Base-by-base conservation (phyloP, 1,284 basidiomycete genomes). In the Schizophyllum amplum region DNA sequence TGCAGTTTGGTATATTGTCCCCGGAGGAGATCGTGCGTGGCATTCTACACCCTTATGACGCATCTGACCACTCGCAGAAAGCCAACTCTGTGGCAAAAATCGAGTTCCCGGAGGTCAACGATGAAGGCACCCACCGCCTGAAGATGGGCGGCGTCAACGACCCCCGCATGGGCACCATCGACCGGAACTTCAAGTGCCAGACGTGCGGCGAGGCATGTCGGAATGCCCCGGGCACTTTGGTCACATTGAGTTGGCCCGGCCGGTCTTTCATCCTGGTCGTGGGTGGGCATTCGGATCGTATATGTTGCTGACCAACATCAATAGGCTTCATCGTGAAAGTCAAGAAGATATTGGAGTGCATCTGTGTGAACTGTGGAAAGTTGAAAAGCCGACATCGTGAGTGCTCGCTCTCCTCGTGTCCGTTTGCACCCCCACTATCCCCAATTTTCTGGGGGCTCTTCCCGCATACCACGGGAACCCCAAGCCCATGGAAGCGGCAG, bases 141-240 rank as follows among this genome's bases (percentile, higher is more conserved):
- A 96, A 94, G 77, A 80, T 85, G n/a, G n/a, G n/a, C 58, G 94
- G 92, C 59, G 97, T 97, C 61, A 80, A 99, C 65, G 97, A 97
- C n/a, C 94, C 95, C 55, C 86, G 94, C 59, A 93, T 99, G 87
- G 97, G 97, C 52, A 99, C 92, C 52, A 98, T 98, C 71, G 96
- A 99, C 78, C 84, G 97, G 63, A 98, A 98, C 74, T 98, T 97
- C 79, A 99, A 99, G 79, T 99, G 97, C 71, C 94, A 98, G 77
- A 99, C 97, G 24, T 99, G 97, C 74, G 94, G 94, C 67, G 94
- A 98, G 96, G 95, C 53, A 97, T 96, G 93, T 87, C 92, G 26
- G 93, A 96, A 70, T 96, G 94, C 75, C 96, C 97, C 26, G 97
- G 97, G 57, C 97, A 99, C 73, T 99, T 99, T 75, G 96, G 95